Evolutionary conservation across 2,329 filamentous ascomycete genomes (phyloP).

Genomic region (Epichloe scottii): DNA sequence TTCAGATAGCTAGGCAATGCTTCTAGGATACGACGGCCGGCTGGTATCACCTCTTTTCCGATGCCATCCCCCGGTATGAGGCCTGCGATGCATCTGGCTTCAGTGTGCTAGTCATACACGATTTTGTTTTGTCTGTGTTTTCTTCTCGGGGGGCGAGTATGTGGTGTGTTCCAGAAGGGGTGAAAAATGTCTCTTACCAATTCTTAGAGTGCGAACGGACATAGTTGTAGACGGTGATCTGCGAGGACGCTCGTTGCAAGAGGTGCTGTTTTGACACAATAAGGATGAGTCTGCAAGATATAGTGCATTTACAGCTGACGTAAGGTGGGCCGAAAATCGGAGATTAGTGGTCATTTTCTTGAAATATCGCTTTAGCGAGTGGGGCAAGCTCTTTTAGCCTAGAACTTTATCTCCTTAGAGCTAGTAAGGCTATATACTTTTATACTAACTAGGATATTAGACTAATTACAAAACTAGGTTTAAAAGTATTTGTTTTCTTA

Average conservation of each 20-base stretch:
- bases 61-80: conserved; percentile 98
- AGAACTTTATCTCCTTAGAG: too few species aligned
- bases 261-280: neutral
- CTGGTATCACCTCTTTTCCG: conserved; percentile 94
- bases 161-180: too few species aligned
- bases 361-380: neutral
- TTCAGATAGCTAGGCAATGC: conserved; percentile 82
- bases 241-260: neutral
- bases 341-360: conserved; percentile 6
- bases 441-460: too few species aligned
- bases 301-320: neutral
- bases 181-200: conserved; percentile 17
- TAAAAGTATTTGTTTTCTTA: too few species aligned
- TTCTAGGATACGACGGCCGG: conserved; percentile 83
- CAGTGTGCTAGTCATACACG: neutral
- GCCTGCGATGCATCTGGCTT: conserved; percentile 39
- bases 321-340: conserved; percentile 13
- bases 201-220: conserved; percentile 30
- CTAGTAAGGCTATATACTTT: too few species aligned
- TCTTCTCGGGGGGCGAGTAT: neutral
- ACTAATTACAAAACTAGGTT: too few species aligned
- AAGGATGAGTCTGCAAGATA: neutral
- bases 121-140: neutral
- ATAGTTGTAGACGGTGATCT: conserved; percentile 15
- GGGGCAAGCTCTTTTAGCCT: neutral